Percentiles rank a stretch among this genome's conserved stretches.
phyloP scores from a whole-genome alignment of 768 basidiomycete genomes.

The Kwoniella shandongensis region DNA sequence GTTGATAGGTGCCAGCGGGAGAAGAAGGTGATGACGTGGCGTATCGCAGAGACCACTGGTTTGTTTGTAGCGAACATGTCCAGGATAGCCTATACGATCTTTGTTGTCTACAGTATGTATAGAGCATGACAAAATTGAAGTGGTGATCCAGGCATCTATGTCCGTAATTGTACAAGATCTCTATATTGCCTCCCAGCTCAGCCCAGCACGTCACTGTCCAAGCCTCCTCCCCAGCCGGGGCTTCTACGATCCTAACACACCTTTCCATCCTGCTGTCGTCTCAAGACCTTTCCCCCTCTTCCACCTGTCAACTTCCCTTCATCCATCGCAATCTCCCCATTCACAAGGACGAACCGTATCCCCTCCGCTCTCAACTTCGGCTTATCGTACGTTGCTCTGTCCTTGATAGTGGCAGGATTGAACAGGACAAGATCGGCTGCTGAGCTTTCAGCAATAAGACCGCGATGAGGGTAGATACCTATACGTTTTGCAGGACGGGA shows the following conservation, averaged over 20 bases:
- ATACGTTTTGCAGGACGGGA: conserved; percentile 47
- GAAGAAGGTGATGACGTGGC: neutral
- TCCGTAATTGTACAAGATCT: too few species aligned
- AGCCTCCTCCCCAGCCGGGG: too few species aligned
- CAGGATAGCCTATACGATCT: too few species aligned
- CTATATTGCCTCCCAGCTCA: too few species aligned
- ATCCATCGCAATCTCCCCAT: conserved; percentile 45
- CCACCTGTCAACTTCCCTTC: conserved; percentile 34
- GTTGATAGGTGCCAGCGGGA: neutral
- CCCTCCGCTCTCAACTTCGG: conserved; percentile 37
- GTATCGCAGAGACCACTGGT: too few species aligned
- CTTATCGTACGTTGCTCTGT: conserved; percentile 40
- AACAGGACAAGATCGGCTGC: conserved; percentile 50
- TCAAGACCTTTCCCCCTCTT: conserved; percentile 34
- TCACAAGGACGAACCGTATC: conserved; percentile 48
- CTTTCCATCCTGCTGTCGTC: conserved; percentile 32
- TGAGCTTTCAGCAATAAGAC: conserved; percentile 37
- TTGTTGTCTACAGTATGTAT: too few species aligned
- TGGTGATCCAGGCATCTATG: too few species aligned
- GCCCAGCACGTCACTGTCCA: too few species aligned
- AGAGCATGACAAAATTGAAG: too few species aligned
- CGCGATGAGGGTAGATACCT: conserved; percentile 43
- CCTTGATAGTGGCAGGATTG: conserved; percentile 39
- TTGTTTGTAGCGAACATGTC: too few species aligned
- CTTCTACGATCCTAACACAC: conserved; percentile 4